Evolutionary conservation across 202 grass and related monocot genomes (phyloP).

Genomic region (Zoysia matrella): DNA sequence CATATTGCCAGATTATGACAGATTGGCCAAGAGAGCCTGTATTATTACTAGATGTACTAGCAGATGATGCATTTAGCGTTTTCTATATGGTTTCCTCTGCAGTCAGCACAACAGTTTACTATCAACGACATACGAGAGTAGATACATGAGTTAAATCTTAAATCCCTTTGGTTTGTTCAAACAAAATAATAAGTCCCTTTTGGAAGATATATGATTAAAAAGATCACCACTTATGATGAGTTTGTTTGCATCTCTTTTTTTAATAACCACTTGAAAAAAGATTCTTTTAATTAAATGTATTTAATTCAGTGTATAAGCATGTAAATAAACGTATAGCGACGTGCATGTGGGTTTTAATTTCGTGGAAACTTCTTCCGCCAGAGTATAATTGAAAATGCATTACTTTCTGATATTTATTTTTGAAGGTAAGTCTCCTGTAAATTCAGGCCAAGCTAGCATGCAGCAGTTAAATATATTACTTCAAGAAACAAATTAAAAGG

Average conservation of each 20-base stretch:
- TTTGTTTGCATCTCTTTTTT: slow-evolving; percentile 21
- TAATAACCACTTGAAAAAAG: slow-evolving; percentile 41
- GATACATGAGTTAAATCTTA: background rate
- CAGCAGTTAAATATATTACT: background rate
- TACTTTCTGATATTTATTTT: background rate
- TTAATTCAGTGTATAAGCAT: background rate
- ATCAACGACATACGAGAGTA: background rate
- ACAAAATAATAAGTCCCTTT: slow-evolving; percentile 24
- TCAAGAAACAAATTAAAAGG: background rate
- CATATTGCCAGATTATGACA: slow-evolving; percentile 22
- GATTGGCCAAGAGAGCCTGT: slow-evolving; percentile 12
- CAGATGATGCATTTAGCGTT: slow-evolving; percentile 37
- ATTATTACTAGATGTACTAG: slow-evolving; percentile 8
- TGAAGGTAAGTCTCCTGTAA: background rate
- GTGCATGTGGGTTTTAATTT: background rate
- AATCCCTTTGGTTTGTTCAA: background rate
- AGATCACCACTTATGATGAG: slow-evolving; percentile 25
- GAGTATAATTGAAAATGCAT: no score
- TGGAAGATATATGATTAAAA: background rate
- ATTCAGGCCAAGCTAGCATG: no score
- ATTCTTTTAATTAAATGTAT: background rate
- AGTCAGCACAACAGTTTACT: slow-evolving; percentile 1
- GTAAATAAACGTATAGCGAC: background rate
- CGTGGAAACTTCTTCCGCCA: no score
- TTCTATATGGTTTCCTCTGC: slow-evolving; percentile 12